Conservation (phyloP, 768 basidiomycete species). For the Stropharia rugosoannulata region DNA sequence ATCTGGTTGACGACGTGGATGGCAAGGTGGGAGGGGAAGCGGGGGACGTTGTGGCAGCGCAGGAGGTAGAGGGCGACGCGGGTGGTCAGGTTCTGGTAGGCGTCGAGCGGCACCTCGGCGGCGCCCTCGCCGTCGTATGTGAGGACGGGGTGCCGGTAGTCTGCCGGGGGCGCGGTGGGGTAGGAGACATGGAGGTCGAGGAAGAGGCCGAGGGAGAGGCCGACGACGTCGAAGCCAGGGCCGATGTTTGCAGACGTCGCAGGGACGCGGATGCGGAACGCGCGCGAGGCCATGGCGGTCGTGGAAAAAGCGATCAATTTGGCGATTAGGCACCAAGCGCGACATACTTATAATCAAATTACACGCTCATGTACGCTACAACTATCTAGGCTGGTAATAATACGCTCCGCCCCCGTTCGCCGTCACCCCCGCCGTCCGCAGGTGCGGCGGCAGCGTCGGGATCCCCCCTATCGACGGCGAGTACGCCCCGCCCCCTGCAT, state of each 20-base stretch:
- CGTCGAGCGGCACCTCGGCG: slow-evolving; percentile 85
- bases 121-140: slow-evolving; percentile 89
- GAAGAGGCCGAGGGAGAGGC: slow-evolving; percentile 90
- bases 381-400: slow-evolving; percentile 28
- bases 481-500: slow-evolving; percentile 7
- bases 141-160: slow-evolving; percentile 58
- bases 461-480: slow-evolving; percentile 7
- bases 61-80: slow-evolving; percentile 97
- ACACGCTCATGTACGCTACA: slow-evolving; percentile 15
- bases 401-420: slow-evolving; percentile 16
- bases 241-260: slow-evolving; percentile 99
- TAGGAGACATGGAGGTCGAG: slow-evolving; percentile 68
- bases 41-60: slow-evolving; percentile 76
- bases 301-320: neutral
- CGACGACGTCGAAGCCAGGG: slow-evolving; percentile 98
- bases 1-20: slow-evolving; percentile 91
- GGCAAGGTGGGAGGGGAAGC: slow-evolving; percentile 74
- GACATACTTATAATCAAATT: neutral
- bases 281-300: slow-evolving; percentile 23
- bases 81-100: slow-evolving; percentile 96
- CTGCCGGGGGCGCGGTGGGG: slow-evolving; percentile 27
- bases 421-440: slow-evolving; percentile 23
- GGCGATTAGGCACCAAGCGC: neutral
- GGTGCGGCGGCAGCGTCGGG: slow-evolving; percentile 32
- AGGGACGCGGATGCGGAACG: slow-evolving; percentile 79